Evolutionary conservation across 2,329 filamentous ascomycete genomes (phyloP).

Genomic region (Pseudocercospora cruenta): DNA sequence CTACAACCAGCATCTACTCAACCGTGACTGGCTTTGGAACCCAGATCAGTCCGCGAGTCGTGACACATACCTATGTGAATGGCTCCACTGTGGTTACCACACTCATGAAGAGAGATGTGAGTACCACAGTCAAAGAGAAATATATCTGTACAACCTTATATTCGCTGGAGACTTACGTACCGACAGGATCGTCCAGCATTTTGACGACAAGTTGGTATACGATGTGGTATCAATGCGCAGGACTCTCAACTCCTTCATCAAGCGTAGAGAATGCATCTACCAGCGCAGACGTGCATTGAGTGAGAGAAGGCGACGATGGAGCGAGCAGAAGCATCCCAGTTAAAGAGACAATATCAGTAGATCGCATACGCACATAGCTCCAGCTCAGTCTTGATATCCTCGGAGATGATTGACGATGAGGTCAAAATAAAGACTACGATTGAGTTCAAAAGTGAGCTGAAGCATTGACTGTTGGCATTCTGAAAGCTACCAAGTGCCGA

Average conservation of each 20-base stretch:
- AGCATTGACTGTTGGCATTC: not conserved
- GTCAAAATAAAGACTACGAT: not conserved
- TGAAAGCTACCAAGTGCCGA: not conserved
- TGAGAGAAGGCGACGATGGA: too few species aligned
- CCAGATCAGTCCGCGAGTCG: not conserved
- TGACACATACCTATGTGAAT: slow-evolving; percentile 10
- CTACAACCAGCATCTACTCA: not conserved
- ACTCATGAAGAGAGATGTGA: slow-evolving; percentile 5
- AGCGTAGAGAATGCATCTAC: not conserved
- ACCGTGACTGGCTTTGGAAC: not conserved
- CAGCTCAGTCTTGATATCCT: not conserved
- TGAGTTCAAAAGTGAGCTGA: not conserved
- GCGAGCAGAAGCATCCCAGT: not conserved
- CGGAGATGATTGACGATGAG: not conserved
- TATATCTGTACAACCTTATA: not conserved
- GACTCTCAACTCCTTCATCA: not conserved
- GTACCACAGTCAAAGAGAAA: not conserved
- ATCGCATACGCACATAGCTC: not conserved
- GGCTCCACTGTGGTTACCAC: slow-evolving; percentile 5
- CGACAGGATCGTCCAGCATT: not conserved
- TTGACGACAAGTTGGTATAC: not conserved
- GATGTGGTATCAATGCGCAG: slow-evolving; percentile 1
- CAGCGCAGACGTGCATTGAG: not conserved
- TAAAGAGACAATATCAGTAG: not conserved
- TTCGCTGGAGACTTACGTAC: not conserved